Evolutionary conservation across 345 rosid species (phyloP).

Genomic region (Triadica sebifera): DNA sequence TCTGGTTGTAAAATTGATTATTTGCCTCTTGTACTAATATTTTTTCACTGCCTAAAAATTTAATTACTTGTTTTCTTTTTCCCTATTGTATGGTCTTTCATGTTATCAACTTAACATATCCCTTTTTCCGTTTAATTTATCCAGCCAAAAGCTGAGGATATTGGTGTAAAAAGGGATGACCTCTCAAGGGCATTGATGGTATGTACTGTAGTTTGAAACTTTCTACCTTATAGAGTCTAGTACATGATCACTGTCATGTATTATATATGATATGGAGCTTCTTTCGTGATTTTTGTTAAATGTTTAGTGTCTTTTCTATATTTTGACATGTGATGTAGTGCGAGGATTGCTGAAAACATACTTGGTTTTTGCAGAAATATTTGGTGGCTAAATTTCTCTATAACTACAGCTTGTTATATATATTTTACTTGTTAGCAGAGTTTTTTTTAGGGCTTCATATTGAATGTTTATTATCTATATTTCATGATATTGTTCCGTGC

Average conservation of each 20-base stretch:
- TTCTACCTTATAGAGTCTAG: conserved; percentile 9
- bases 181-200: conserved; percentile 80
- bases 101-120: conserved; percentile 15
- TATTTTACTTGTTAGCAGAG: no score
- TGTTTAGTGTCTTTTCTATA: not conserved
- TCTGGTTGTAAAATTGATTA: not conserved
- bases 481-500: no score
- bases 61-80: not conserved
- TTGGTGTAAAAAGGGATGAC: conserved; percentile 60
- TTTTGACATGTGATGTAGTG: not conserved
- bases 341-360: not conserved
- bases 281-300: not conserved
- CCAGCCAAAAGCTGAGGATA: conserved; percentile 61
- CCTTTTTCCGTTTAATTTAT: conserved; percentile 16
- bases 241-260: not conserved
- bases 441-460: no score
- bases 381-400: no score
- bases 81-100: not conserved
- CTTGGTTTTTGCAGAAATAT: no score
- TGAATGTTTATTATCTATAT: no score
- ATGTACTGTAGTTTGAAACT: conserved; percentile 27
- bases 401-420: no score
- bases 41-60: not conserved
- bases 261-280: not conserved
- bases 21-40: not conserved